Percentiles rank a stretch among this genome's conserved stretches.
phyloP scores from a whole-genome alignment of 495 filamentous ascomycete genomes.

The Xylaria intraflava region DNA sequence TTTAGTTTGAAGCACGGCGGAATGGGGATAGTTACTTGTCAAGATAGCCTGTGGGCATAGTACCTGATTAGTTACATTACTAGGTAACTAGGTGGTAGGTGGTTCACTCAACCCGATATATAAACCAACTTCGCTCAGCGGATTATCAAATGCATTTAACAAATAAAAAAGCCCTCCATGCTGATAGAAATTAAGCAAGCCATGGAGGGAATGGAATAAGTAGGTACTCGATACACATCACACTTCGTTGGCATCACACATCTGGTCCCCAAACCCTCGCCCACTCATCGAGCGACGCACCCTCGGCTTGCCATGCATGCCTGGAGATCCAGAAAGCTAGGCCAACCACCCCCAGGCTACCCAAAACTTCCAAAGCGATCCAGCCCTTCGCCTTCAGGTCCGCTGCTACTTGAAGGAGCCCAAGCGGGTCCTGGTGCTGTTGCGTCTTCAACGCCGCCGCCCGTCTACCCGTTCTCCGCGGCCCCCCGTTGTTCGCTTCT shows the following conservation, averaged over 20 bases:
- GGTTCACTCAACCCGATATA: no score
- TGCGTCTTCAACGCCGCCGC: conserved; percentile 26
- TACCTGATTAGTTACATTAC: no score
- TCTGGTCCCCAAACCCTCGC: conserved; percentile 4
- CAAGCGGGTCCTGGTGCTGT: conserved; percentile 62
- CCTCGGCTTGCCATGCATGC: conserved; percentile 23
- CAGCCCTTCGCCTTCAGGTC: conserved; percentile 59
- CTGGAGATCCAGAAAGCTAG: conserved; percentile 57
- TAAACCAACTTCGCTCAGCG: no score
- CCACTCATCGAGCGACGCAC: conserved; percentile 21
- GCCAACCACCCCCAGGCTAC: conserved; percentile 65
- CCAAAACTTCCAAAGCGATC: conserved; percentile 70
- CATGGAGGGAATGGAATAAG: background rate
- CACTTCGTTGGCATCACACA: background rate
- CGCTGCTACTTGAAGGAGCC: conserved; percentile 63
- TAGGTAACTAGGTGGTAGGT: no score
- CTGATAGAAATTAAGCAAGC: conserved; percentile 9
- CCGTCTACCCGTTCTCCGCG: conserved; percentile 16
- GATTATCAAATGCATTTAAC: no score
- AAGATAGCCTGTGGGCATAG: no score
- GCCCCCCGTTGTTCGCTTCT: background rate
- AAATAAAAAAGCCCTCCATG: conserved; percentile 10
- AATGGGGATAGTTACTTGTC: no score
- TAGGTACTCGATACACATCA: background rate
- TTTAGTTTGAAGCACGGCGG: no score